Evolutionary conservation across 140 eudicot genomes (phyloP), one percentile per base, ranked within the genome.

Genomic region (Oenanthe javanica): DNA sequence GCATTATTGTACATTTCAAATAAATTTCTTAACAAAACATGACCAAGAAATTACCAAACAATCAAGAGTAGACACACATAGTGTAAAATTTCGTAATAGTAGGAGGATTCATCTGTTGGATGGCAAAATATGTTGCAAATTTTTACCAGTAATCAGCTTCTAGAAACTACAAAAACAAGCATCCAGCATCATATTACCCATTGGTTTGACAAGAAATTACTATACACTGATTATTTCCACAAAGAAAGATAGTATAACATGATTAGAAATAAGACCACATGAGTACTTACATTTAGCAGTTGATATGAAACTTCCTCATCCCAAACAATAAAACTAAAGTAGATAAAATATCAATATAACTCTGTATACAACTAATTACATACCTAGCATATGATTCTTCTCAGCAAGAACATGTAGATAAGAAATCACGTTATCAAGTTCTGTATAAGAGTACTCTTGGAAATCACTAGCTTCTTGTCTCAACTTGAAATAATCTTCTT

Each of bases 321-420:
- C 52, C 40, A 78, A 77, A 81, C 71, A 50, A 63, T 79, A 78
- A 76, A 31, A 77, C 27, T 8, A 42, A 51, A 66, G 49, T 47
- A 64, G 54, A 74, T 45, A 50, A 49, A 84, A 61, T 48, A 80
- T 45, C 27, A 54, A 61, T 47, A 45, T 73, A 46, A 46, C 50
- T 61, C 19, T 21, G 42, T 36, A 46, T 46, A n/a, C 59, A 82
- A 78, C 48, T 64, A 46, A n/a, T 50, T 82, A 36, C 88, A 46
- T 90, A 95, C 99, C 99, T 90, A 95, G 88, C 84, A 91, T 92
- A 67, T 94, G 97, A 77, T 97, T 81, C 86, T 92, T 95, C 79
- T 92, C 92, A 81, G 97, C 97, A 92, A 95, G 97, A 82, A 88
- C 96, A 73, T 97, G 97, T 55, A 95, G 87, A 88, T 95, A 89